Evolutionary conservation across 139 green algal genomes (phyloP).

Genomic region (Tetraselmis striata): DNA sequence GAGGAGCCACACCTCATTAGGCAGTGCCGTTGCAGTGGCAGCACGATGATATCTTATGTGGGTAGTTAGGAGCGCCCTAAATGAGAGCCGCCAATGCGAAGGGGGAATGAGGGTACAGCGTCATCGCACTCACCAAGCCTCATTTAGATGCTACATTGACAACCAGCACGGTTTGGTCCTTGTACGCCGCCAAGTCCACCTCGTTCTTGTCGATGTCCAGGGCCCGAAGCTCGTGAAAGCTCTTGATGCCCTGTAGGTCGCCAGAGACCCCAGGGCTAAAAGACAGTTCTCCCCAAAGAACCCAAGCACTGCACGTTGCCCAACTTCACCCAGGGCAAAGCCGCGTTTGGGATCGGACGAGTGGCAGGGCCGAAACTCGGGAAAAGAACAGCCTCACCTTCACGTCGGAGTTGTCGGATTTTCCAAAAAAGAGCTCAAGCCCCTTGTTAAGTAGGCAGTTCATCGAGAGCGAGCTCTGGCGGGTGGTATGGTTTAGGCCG

Average conservation of each 20-base stretch:
- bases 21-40: too few relatives aligned
- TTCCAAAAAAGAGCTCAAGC: too few relatives aligned
- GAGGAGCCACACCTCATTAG: too few relatives aligned
- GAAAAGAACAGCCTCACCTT: neutral
- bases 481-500: neutral
- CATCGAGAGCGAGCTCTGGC: neutral
- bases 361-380: too few relatives aligned
- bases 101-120: too few relatives aligned
- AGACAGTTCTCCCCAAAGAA: neutral
- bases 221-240: constrained; percentile 24
- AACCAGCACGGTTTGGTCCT: constrained; percentile 36
- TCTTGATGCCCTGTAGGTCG: constrained; percentile 10
- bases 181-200: constrained; percentile 17
- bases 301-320: neutral
- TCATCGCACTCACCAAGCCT: constrained; percentile 10
- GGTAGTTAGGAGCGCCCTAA: too few relatives aligned
- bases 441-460: neutral
- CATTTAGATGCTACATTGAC: constrained; percentile 35
- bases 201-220: constrained; percentile 32
- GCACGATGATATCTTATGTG: too few relatives aligned
- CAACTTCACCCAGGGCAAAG: neutral
- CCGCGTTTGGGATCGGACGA: too few relatives aligned
- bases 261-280: neutral
- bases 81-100: too few relatives aligned
- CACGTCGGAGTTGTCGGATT: neutral